A percentile compares a stretch with the other conserved stretches of the same genome.
These are phyloP conservation scores for Aspergillus sergii DNA, from an alignment of 2,329 filamentous ascomycete genomes.

Conservation along the genomic window DNA sequence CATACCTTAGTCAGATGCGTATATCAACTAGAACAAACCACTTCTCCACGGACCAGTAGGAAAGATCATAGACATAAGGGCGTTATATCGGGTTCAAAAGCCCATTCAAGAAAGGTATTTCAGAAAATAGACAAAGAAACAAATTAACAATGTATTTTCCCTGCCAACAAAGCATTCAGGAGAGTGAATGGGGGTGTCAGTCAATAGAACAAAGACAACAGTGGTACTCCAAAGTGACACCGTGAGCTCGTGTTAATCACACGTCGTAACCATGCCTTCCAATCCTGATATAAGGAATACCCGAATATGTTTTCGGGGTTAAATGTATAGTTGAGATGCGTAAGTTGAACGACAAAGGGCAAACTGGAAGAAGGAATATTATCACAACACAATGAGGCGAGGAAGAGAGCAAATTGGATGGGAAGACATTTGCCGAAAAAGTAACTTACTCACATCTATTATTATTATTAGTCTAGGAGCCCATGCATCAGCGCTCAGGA, in stretches of 20 bases:
- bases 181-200: not conserved
- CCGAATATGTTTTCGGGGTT: not conserved
- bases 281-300: not conserved
- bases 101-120: not conserved
- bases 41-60: not conserved
- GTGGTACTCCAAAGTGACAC: not conserved
- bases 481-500: slow-evolving; percentile 9
- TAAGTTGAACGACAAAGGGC: not conserved
- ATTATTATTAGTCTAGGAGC: slow-evolving; percentile 7
- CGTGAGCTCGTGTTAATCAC: not conserved
- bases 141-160: not conserved
- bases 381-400: not conserved
- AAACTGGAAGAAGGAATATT: not conserved
- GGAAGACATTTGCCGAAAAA: not conserved
- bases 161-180: not conserved
- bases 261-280: not conserved
- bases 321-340: too few relatives aligned
- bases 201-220: not conserved
- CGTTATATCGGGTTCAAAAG: not conserved
- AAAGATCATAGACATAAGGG: not conserved
- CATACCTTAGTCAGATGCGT: not conserved
- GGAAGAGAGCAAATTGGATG: slow-evolving; percentile 1
- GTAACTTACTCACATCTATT: slow-evolving; percentile 1
- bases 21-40: not conserved
- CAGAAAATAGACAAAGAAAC: slow-evolving; percentile 7